phyloP scores from a whole-genome alignment of 1,284 basidiomycete genomes.

The Puccinia triticina region DNA sequence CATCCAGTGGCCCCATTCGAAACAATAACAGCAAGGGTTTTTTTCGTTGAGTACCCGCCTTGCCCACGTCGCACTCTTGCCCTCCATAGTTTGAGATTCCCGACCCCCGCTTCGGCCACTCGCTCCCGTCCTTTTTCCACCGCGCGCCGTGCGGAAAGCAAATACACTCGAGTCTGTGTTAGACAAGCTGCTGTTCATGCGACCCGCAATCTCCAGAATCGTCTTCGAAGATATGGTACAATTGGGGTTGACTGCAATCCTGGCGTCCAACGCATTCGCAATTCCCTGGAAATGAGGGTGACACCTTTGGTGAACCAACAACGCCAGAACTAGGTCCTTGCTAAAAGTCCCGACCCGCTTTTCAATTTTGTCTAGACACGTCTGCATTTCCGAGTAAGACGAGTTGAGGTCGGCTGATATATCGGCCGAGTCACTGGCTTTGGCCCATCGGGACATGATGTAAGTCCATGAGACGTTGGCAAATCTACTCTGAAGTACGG shows the following conservation, averaged over 20 bases:
- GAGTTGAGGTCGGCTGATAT: not conserved
- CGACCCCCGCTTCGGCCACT: too few species aligned
- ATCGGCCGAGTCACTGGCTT: not conserved
- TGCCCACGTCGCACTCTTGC: too few species aligned
- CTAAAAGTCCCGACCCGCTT: not conserved
- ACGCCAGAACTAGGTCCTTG: not conserved
- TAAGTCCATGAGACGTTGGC: not conserved
- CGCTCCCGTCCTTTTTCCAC: too few species aligned
- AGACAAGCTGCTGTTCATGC: too few species aligned
- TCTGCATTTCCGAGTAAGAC: not conserved
- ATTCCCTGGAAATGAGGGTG: not conserved
- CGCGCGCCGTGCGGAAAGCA: too few species aligned
- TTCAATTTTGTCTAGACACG: not conserved
- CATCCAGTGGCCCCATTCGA: too few species aligned
- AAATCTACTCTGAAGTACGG: not conserved
- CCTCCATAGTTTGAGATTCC: too few species aligned
- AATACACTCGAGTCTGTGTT: too few species aligned
- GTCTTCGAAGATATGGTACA: not conserved
- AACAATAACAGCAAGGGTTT: too few species aligned
- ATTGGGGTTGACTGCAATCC: too few species aligned
- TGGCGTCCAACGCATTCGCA: conserved; percentile 4
- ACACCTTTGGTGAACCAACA: not conserved
- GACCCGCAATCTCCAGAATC: too few species aligned
- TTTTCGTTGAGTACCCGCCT: too few species aligned
- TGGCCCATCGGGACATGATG: not conserved